phyloP scores from a whole-genome alignment of 2,329 filamentous ascomycete genomes.

The Dothiorella sarmentorum region DNA sequence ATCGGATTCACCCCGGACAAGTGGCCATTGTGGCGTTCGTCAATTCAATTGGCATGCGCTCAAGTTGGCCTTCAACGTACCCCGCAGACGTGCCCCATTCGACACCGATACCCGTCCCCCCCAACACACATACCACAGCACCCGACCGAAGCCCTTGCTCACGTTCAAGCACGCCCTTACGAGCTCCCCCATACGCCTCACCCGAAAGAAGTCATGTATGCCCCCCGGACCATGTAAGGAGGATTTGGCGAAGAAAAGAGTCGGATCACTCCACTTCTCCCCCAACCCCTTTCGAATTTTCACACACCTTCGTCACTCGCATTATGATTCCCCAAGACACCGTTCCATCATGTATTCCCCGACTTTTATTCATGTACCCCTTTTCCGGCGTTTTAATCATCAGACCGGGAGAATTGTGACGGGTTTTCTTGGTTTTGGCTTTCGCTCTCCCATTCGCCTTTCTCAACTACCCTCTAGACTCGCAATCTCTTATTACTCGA shows the following conservation, averaged over 20 bases:
- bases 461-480: neutral
- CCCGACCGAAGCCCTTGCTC: constrained; percentile 13
- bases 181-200: constrained; percentile 14
- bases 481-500: constrained; percentile 9
- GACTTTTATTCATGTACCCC: constrained; percentile 1
- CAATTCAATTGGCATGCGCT: neutral
- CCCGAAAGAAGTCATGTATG: constrained; percentile 21
- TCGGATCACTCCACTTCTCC: constrained; percentile 13
- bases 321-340: constrained; percentile 13
- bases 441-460: neutral
- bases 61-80: neutral
- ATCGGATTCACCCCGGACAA: neutral
- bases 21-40: neutral
- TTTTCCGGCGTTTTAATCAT: neutral
- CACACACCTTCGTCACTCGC: constrained; percentile 7
- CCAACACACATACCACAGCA: constrained; percentile 14
- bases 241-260: constrained; percentile 14
- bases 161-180: constrained; percentile 15
- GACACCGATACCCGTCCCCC: constrained; percentile 9
- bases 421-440: neutral
- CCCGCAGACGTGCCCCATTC: constrained; percentile 10
- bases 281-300: constrained; percentile 5
- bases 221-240: constrained; percentile 23
- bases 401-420: neutral
- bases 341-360: constrained; percentile 2